phyloP scores from a whole-genome alignment of 2,329 filamentous ascomycete species.

The Alternaria atra region DNA sequence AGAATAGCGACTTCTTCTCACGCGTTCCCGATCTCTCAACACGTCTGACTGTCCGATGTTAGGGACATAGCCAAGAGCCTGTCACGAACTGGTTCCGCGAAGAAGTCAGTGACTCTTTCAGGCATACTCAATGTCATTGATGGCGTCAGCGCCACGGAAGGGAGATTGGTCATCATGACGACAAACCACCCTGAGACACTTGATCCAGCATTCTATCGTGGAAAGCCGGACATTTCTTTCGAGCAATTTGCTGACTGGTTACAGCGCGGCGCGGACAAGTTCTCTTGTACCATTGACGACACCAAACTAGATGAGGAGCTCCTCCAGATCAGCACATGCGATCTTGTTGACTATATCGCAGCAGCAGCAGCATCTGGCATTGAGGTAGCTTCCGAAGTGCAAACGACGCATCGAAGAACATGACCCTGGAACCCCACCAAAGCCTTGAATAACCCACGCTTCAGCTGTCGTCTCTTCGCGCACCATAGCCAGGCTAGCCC shows the following conservation, averaged over 20 bases:
- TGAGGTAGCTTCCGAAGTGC: neutral
- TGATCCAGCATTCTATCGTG: constrained; percentile 73
- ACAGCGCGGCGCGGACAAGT: constrained; percentile 15
- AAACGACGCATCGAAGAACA: neutral
- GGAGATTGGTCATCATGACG: constrained; percentile 80
- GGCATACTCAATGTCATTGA: constrained; percentile 83
- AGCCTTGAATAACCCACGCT: neutral
- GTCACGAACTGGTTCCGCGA: constrained; percentile 2
- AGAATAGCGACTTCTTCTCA: neutral
- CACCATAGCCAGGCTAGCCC: neutral
- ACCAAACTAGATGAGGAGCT: constrained; percentile 1
- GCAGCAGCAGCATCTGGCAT: neutral
- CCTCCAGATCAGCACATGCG: constrained; percentile 1
- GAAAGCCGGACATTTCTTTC: constrained; percentile 17
- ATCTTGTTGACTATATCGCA: constrained; percentile 2
- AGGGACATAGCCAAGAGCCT: constrained; percentile 11
- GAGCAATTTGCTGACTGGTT: constrained; percentile 20
- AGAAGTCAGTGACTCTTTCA: constrained; percentile 62
- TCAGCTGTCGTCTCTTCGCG: neutral
- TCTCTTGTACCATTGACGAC: constrained; percentile 8
- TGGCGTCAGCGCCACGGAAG: constrained; percentile 78
- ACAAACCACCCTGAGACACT: constrained; percentile 77
- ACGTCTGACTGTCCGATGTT: constrained; percentile 11
- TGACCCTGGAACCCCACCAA: neutral
- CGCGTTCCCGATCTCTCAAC: neutral